phyloP scores from a whole-genome alignment of 164 flowering plant species.

The Vitis rotundifolia region DNA sequence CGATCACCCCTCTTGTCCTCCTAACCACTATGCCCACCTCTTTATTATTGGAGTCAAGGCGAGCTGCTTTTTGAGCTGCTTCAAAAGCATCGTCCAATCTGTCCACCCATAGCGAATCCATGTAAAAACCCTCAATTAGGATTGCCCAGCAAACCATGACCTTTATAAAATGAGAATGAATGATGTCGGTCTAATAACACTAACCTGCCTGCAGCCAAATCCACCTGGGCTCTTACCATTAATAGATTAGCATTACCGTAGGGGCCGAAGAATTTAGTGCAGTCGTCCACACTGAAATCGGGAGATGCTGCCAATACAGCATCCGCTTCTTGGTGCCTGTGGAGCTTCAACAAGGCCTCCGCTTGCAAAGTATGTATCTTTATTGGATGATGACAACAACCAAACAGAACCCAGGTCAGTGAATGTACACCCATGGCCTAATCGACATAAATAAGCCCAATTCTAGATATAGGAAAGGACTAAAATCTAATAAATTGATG shows the following conservation, averaged over 20 bases:
- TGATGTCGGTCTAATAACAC: constrained; percentile 2
- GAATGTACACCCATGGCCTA: not conserved
- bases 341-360: constrained; percentile 69
- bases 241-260: constrained; percentile 47
- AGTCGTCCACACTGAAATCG: constrained; percentile 41
- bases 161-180: not conserved
- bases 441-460: too few species aligned
- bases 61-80: constrained; percentile 51
- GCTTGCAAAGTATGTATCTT: constrained; percentile 78
- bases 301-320: constrained; percentile 43
- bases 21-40: constrained; percentile 46
- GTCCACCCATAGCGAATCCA: constrained; percentile 3
- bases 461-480: too few species aligned
- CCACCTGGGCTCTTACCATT: constrained; percentile 54
- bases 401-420: not conserved
- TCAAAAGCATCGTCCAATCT: constrained; percentile 71
- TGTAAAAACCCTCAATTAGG: not conserved
- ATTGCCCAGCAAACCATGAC: not conserved
- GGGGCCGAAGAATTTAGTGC: constrained; percentile 59
- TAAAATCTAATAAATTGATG: too few species aligned
- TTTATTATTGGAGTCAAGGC: constrained; percentile 54
- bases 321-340: constrained; percentile 65
- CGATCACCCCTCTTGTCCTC: constrained; percentile 47
- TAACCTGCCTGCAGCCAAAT: constrained; percentile 69
- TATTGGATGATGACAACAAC: not conserved